Base-by-base conservation (phyloP, 768 basidiomycete species). In the Suillus lakei region DNA sequence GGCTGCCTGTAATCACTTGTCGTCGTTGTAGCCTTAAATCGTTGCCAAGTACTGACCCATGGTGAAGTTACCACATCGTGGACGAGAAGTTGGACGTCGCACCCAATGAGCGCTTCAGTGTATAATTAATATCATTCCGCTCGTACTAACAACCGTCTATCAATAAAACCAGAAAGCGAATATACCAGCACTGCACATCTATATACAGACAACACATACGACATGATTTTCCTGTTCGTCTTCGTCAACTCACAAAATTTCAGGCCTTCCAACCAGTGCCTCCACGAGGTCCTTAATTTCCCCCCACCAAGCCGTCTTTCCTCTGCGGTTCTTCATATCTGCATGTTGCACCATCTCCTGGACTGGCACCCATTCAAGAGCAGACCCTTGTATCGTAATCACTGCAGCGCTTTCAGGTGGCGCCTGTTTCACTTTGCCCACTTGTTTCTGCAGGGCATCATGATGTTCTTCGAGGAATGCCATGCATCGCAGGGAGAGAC, bases 401-500 rank as follows among this genome's bases (percentile, higher is more conserved):
- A 96, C 90, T 12, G 94, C 92, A 2, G 94, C 96, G 16, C 87
- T 86, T 68, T 92, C 90, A 0, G 78, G 82, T 1, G 80, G 74
- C 10, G 90, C 90, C 38, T 83, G 81, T 68, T 87, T 84, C 51
- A 80, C 71, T 69, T 88, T 88, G 3, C 78, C 77, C 0, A 83
- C 81, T 67, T 90, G 85, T 44, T 78, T 75, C 46, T 76, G 71
- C n/a, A 93, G 75, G 34, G 76, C 72, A 28, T 81, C 81, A 74
- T 93, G 91, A 68, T 97, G 89, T 60, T 86, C 75, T 79, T 99
- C 98, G 66, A 99, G 84, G 86, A 98, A 99, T 39, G 88, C 81
- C 93, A 99, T 96, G 80, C 94, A 97, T 70, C 93, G 91, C 67
- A 97, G 82, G 9, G 97, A 89, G 51, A 98, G 85, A 38, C 98